Percentiles rank a stretch among this genome's conserved stretches.
Conservation (phyloP, 257 asterid species). For the Perilla frutescens region DNA sequence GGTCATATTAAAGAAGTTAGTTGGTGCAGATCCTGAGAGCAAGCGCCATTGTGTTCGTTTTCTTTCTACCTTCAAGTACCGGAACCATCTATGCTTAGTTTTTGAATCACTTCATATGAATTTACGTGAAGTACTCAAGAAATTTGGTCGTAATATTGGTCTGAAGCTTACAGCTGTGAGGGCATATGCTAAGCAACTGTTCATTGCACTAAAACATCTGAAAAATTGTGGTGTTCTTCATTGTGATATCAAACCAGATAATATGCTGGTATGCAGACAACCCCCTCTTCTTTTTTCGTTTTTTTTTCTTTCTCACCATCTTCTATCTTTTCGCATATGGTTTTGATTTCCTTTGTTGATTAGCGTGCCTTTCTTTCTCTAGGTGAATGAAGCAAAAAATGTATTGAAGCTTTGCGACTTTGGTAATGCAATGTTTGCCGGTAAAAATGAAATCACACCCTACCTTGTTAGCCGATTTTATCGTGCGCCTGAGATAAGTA, state of each 20-base stretch:
- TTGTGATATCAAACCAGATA: conserved; percentile 98
- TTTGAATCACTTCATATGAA: conserved; percentile 99
- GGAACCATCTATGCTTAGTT: conserved; percentile 98
- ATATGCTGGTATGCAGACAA: conserved; percentile 80
- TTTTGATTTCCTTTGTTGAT: conserved; percentile 22
- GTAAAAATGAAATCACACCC: conserved; percentile 96
- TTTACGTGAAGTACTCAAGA: conserved; percentile 98
- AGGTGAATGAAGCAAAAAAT: conserved; percentile 96
- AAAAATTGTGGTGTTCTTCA: conserved; percentile 97
- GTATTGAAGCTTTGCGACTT: conserved; percentile 96
- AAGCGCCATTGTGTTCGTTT: conserved; percentile 97
- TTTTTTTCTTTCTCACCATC: conserved; percentile 19
- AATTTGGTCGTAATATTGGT: conserved; percentile 99
- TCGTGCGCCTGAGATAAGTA: conserved; percentile 99
- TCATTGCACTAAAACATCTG: conserved; percentile 90
- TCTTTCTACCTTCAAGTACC: conserved; percentile 91
- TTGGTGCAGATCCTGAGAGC: conserved; percentile 93
- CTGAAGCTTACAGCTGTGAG: conserved; percentile 97
- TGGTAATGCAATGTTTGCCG: conserved; percentile 99
- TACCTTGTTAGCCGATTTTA: conserved; percentile 99
- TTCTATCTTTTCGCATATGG: not conserved
- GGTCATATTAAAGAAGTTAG: conserved; percentile 89
- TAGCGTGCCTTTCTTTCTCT: conserved; percentile 25
- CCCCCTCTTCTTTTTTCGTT: not conserved
- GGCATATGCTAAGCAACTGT: conserved; percentile 97